These are phyloP conservation scores for Hanseniaspora lindneri DNA, from an alignment of 805 yeast genomes.

Conservation along the genomic window DNA sequence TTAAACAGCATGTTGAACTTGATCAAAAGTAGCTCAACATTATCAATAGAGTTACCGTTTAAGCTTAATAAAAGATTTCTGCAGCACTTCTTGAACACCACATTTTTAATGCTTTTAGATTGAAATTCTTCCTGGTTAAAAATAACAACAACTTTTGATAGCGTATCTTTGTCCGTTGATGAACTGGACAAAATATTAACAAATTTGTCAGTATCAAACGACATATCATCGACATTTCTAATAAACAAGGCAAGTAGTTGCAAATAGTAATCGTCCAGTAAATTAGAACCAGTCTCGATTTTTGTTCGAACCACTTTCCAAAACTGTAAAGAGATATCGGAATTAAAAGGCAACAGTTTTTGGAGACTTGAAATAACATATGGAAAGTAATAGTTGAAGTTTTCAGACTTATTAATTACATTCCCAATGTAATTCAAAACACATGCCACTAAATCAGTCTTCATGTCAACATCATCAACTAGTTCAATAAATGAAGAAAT, in stretches of 20 bases:
- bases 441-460: conserved; percentile 60
- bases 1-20: conserved; percentile 5
- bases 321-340: conserved; percentile 42
- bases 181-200: neutral
- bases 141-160: neutral
- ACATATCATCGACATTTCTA: neutral
- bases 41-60: neutral
- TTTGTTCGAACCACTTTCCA: conserved; percentile 35
- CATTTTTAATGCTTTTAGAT: neutral
- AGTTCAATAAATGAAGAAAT: conserved; percentile 48
- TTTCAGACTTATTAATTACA: conserved; percentile 36
- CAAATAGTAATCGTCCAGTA: conserved; percentile 8
- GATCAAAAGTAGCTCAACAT: neutral
- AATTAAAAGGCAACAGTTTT: conserved; percentile 28
- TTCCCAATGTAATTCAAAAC: conserved; percentile 50
- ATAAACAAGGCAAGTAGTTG: neutral
- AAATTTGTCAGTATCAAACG: conserved; percentile 8
- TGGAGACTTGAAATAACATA: neutral
- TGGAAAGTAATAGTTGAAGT: conserved; percentile 20
- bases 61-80: neutral
- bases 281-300: conserved; percentile 20
- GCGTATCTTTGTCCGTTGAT: neutral
- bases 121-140: neutral
- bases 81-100: conserved; percentile 4
- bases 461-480: conserved; percentile 48